Conservation (phyloP, 768 basidiomycete species). For the Coprinellus aureogranulatus region DNA sequence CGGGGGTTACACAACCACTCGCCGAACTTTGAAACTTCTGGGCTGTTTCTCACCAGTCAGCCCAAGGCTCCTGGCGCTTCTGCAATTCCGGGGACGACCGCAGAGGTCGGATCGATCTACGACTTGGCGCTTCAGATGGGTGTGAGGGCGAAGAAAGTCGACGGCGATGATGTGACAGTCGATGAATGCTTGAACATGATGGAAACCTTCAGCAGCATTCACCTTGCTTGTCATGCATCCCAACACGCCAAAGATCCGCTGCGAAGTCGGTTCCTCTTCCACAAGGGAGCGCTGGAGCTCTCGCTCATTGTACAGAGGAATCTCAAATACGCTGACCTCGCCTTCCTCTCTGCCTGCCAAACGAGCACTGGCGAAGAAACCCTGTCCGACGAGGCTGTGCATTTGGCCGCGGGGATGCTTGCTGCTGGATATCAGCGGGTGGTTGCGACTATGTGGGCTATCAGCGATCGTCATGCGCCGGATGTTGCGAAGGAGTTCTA, state of each 20-base stretch:
- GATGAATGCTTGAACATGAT: constrained; percentile 10
- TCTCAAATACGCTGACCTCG: not conserved
- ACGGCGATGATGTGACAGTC: constrained; percentile 13
- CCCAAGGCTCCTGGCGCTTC: not conserved
- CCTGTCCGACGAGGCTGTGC: not conserved
- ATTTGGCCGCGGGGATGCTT: not conserved
- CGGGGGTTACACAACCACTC: not conserved
- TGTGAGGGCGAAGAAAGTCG: constrained; percentile 16
- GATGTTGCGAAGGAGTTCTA: constrained; percentile 28
- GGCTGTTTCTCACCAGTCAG: not conserved
- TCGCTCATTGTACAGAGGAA: not conserved
- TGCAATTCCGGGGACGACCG: constrained; percentile 8
- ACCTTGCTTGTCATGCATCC: constrained; percentile 33
- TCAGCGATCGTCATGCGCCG: constrained; percentile 30
- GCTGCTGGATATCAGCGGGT: not conserved
- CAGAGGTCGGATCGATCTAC: constrained; percentile 6
- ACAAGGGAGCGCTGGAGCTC: not conserved
- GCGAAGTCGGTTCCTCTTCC: not conserved
- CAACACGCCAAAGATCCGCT: constrained; percentile 23
- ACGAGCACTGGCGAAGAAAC: not conserved
- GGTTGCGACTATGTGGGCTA: constrained; percentile 34
- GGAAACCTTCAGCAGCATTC: constrained; percentile 16
- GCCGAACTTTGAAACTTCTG: not conserved
- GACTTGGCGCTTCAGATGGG: not conserved
- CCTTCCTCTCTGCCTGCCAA: constrained; percentile 1